Conservation (phyloP, 106 monocot genomes). For the Amphibolis antarctica region DNA sequence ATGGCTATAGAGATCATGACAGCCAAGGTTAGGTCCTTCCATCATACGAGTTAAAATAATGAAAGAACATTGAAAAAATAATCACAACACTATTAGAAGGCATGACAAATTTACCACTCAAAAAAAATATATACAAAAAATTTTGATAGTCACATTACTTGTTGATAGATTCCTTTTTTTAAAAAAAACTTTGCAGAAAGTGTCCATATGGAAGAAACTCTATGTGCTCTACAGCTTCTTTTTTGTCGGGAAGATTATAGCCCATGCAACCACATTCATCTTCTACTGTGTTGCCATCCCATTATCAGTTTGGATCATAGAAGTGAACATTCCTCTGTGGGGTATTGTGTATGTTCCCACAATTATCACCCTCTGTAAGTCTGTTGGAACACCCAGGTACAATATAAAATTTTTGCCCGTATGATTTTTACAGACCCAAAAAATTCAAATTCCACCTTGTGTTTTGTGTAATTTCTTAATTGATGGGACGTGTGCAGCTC, state of each 20-base stretch:
- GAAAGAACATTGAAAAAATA: neutral
- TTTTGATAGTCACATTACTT: too few species aligned
- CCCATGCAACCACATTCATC: slow-evolving; percentile 41
- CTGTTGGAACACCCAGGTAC: slow-evolving; percentile 72
- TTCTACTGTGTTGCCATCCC: slow-evolving; percentile 59
- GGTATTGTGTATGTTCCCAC: slow-evolving; percentile 49
- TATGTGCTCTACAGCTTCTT: slow-evolving; percentile 70
- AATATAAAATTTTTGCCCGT: neutral
- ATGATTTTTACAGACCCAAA: neutral
- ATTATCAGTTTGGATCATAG: slow-evolving; percentile 35
- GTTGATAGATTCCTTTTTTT: too few species aligned
- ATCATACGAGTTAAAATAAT: neutral
- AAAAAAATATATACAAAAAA: too few species aligned
- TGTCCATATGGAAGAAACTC: slow-evolving; percentile 40
- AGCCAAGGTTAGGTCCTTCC: slow-evolving; percentile 12
- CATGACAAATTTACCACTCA: too few species aligned
- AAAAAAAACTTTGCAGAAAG: slow-evolving; percentile 52
- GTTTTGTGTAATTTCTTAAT: too few species aligned
- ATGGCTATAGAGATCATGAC: slow-evolving; percentile 32
- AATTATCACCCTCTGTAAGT: slow-evolving; percentile 35
- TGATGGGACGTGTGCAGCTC: too few species aligned
- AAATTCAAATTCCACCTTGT: neutral
- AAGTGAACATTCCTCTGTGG: slow-evolving; percentile 55
- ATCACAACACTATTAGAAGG: neutral
- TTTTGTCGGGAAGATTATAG: slow-evolving; percentile 43